A percentile compares a stretch with the other conserved stretches of the same genome.
Evolutionary conservation across 345 rosid genomes (phyloP).

Genomic region (Physaria fendleri): DNA sequence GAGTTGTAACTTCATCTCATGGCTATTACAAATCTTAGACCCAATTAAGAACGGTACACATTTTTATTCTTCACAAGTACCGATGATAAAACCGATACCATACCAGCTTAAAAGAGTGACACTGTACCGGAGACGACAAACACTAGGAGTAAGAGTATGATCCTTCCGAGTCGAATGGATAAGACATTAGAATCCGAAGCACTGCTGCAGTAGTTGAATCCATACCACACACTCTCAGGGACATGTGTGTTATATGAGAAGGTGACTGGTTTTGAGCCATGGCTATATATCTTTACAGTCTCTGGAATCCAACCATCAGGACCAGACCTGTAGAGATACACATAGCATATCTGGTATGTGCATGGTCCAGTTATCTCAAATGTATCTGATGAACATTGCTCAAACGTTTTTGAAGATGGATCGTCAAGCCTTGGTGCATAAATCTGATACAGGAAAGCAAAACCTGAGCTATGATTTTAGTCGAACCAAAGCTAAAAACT

Average conservation of each 20-base stretch:
- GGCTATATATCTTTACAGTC: constrained; percentile 43
- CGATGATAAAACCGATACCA: not conserved
- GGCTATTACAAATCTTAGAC: constrained; percentile 14
- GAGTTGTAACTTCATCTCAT: constrained; percentile 12
- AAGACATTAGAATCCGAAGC: constrained; percentile 35
- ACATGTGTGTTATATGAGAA: constrained; percentile 50
- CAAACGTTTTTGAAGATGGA: constrained; percentile 52
- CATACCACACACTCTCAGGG: constrained; percentile 69
- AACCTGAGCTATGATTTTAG: not conserved
- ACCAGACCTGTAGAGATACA: constrained; percentile 71
- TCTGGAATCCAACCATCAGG: constrained; percentile 84
- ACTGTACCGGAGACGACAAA: constrained; percentile 21
- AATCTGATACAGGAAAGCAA: constrained; percentile 39
- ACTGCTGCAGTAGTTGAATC: constrained; percentile 53
- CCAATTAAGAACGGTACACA: constrained; percentile 12
- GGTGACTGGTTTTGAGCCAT: constrained; percentile 37
- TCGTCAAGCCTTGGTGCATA: constrained; percentile 76
- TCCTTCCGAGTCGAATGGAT: constrained; percentile 26
- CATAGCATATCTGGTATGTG: constrained; percentile 61
- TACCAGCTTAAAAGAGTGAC: constrained; percentile 15
- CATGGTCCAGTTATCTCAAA: constrained; percentile 73
- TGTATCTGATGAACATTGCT: constrained; percentile 72
- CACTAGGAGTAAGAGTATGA: constrained; percentile 8
- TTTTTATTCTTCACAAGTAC: constrained; percentile 22
- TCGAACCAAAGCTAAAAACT: not conserved